Evolutionary conservation across 116 monocot species (phyloP).

Genomic region (Phalaenopsis hybrid): DNA sequence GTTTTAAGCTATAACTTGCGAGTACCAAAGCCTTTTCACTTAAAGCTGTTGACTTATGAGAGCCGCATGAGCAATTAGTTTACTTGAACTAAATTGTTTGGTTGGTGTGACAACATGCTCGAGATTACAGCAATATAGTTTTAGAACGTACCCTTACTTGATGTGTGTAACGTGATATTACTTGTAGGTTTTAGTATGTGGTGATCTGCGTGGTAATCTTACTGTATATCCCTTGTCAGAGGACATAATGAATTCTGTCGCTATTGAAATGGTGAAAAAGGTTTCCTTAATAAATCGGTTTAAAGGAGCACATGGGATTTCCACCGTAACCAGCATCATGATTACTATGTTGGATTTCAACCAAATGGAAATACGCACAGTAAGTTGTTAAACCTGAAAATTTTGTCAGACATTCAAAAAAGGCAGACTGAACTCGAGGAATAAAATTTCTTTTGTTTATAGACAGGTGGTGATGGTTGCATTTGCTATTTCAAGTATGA

Average conservation of each 20-base stretch:
- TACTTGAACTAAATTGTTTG: background rate
- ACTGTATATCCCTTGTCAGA: conserved; percentile 46
- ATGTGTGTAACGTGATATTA: background rate
- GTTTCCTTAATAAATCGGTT: conserved; percentile 39
- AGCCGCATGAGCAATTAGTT: background rate
- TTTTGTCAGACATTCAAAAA: background rate
- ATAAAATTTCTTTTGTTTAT: conserved; percentile 15
- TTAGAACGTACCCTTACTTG: background rate
- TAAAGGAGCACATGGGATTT: conserved; percentile 97
- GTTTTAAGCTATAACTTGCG: background rate
- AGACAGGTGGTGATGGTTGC: conserved; percentile 98
- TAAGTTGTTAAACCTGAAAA: conserved; percentile 20
- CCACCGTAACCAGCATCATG: conserved; percentile 60
- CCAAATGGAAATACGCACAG: conserved; percentile 59
- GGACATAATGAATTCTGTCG: conserved; percentile 12
- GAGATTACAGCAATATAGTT: background rate
- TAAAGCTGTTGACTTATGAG: background rate
- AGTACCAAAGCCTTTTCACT: background rate
- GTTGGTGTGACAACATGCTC: background rate
- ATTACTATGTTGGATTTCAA: conserved; percentile 22
- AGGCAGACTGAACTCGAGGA: background rate
- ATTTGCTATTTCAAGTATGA: conserved; percentile 80
- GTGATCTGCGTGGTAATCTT: conserved; percentile 88
- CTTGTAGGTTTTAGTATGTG: conserved; percentile 67
- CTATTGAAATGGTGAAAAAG: conserved; percentile 10